phyloP scores from a whole-genome alignment of 345 rosid genomes.

The Raphanus raphanistrum region DNA sequence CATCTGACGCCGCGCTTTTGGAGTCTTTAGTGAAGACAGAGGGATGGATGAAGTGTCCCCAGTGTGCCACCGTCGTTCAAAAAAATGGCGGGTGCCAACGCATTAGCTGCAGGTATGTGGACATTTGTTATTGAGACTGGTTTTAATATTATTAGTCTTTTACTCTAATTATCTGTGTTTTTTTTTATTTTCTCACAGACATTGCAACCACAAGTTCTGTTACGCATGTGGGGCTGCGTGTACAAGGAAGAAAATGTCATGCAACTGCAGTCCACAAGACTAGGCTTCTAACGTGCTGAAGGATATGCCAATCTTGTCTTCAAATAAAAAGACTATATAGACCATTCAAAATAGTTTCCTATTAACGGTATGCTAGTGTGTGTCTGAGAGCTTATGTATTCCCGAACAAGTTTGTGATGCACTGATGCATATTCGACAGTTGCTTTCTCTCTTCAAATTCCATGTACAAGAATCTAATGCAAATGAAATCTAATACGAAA shows the following conservation, averaged over 20 bases:
- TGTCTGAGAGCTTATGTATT: background rate
- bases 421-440: background rate
- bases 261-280: background rate
- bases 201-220: background rate
- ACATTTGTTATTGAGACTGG: background rate
- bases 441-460: background rate
- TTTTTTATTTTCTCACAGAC: background rate
- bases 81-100: background rate
- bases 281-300: background rate
- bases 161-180: background rate
- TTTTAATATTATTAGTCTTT: no score
- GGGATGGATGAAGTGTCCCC: background rate
- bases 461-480: no score
- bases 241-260: background rate
- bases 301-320: background rate
- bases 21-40: background rate
- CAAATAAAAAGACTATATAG: no score
- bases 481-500: background rate
- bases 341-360: no score
- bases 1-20: background rate
- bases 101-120: background rate
- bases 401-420: background rate
- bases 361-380: background rate
- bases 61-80: background rate
- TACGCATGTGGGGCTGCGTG: background rate